phyloP scores from a whole-genome alignment of 495 filamentous ascomycete species.

The Pyronema domesticum region DNA sequence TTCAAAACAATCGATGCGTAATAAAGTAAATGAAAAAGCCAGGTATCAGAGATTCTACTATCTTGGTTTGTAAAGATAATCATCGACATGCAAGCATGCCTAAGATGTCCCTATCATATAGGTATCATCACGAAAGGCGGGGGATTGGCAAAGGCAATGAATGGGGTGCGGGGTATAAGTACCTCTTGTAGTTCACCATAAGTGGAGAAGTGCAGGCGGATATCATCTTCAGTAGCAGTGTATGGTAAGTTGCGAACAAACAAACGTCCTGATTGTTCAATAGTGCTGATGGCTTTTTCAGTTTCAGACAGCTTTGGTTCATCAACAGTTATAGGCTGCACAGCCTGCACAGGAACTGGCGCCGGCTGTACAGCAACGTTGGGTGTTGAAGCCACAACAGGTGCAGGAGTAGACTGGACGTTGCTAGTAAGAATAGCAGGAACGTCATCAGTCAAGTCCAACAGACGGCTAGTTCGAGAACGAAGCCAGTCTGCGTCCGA shows the following conservation, averaged over 20 bases:
- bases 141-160: conserved; percentile 11
- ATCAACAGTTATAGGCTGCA: not conserved
- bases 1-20: conserved; percentile 13
- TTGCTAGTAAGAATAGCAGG: conserved; percentile 5
- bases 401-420: not conserved
- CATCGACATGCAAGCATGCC: conserved; percentile 61
- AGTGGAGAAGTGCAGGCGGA: conserved; percentile 47
- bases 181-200: conserved; percentile 78
- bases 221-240: conserved; percentile 54
- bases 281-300: conserved; percentile 23
- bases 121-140: conserved; percentile 65
- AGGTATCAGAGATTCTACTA: conserved; percentile 25
- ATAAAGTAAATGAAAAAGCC: conserved; percentile 22
- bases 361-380: not conserved
- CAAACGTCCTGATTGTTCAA: conserved; percentile 46
- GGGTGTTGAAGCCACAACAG: not conserved
- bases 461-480: conserved; percentile 73
- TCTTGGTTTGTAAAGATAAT: conserved; percentile 37
- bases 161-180: conserved; percentile 26
- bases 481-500: conserved; percentile 86
- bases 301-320: not conserved
- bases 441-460: conserved; percentile 65
- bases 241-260: conserved; percentile 86
- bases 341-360: too few species aligned
- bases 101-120: conserved; percentile 96